Evolutionary conservation across 192 early-diverging fungal species (phyloP).

Genomic region (Coemansia sp.): DNA sequence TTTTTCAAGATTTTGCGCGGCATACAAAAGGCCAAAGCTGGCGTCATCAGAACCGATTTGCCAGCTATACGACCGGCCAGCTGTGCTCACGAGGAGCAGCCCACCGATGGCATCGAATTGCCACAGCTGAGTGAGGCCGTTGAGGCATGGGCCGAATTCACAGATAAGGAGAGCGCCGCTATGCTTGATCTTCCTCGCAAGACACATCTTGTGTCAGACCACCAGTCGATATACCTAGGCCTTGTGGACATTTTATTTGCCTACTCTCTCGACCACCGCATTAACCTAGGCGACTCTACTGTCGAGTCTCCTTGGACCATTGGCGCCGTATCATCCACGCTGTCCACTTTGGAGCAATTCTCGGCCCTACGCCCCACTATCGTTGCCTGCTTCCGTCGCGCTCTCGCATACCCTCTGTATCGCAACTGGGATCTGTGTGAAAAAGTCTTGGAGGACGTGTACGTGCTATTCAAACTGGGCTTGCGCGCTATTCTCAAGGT

Average conservation of each 20-base stretch:
- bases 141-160: slow-evolving; percentile 52
- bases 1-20: slow-evolving; percentile 63
- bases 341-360: slow-evolving; percentile 75
- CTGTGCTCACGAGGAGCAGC: neutral
- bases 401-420: slow-evolving; percentile 85
- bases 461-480: slow-evolving; percentile 79
- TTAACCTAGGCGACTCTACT: slow-evolving; percentile 76
- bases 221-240: slow-evolving; percentile 72
- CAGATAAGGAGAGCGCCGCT: slow-evolving; percentile 63
- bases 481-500: slow-evolving; percentile 75
- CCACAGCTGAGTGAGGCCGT: slow-evolving; percentile 3
- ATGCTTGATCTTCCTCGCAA: slow-evolving; percentile 80
- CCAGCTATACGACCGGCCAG: neutral
- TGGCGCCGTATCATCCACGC: slow-evolving; percentile 71
- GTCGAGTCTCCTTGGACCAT: slow-evolving; percentile 92
- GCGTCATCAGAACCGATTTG: neutral
- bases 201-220: slow-evolving; percentile 67
- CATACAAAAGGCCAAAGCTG: slow-evolving; percentile 56
- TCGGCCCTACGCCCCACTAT: slow-evolving; percentile 61
- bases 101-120: neutral
- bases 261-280: slow-evolving; percentile 85
- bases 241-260: slow-evolving; percentile 91
- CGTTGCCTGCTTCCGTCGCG: slow-evolving; percentile 69
- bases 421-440: slow-evolving; percentile 73
- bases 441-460: slow-evolving; percentile 78